Evolutionary conservation across 768 basidiomycete genomes (phyloP).

Genomic region (Pleurotus eryngii): DNA sequence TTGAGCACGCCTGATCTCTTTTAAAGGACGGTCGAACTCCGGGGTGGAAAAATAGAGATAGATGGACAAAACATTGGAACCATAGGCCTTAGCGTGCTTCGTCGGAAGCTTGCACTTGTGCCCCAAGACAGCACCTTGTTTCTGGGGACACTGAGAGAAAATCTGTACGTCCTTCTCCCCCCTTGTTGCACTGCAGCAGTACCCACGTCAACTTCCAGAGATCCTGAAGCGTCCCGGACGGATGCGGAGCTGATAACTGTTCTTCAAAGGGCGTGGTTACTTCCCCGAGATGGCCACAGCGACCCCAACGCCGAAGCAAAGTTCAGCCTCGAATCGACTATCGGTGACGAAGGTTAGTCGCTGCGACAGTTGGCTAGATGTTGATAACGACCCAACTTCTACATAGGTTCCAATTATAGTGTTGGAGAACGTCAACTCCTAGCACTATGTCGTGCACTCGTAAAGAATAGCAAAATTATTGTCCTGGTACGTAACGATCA

Average conservation of each 20-base stretch:
- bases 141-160: constrained; percentile 44
- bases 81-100: constrained; percentile 53
- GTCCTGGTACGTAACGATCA: constrained; percentile 34
- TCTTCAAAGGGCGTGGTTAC: constrained; percentile 57
- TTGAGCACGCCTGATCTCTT: neutral
- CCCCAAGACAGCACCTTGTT: constrained; percentile 66
- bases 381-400: neutral
- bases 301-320: constrained; percentile 56
- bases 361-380: neutral
- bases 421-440: constrained; percentile 69
- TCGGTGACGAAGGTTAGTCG: constrained; percentile 57
- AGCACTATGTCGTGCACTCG: constrained; percentile 58
- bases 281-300: constrained; percentile 44
- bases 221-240: constrained; percentile 48
- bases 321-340: constrained; percentile 58
- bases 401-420: constrained; percentile 54
- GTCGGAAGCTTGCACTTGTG: constrained; percentile 57
- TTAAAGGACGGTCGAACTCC: constrained; percentile 56
- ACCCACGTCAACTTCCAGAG: constrained; percentile 38
- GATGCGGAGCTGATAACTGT: constrained; percentile 63
- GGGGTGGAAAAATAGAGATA: constrained; percentile 53
- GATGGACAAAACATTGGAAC: constrained; percentile 51
- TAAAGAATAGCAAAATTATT: constrained; percentile 58
- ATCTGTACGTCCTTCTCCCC: constrained; percentile 46
- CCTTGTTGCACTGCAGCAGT: constrained; percentile 38